Base-by-base conservation (phyloP, 768 basidiomycete species). In the Dentipellis fragilis region DNA sequence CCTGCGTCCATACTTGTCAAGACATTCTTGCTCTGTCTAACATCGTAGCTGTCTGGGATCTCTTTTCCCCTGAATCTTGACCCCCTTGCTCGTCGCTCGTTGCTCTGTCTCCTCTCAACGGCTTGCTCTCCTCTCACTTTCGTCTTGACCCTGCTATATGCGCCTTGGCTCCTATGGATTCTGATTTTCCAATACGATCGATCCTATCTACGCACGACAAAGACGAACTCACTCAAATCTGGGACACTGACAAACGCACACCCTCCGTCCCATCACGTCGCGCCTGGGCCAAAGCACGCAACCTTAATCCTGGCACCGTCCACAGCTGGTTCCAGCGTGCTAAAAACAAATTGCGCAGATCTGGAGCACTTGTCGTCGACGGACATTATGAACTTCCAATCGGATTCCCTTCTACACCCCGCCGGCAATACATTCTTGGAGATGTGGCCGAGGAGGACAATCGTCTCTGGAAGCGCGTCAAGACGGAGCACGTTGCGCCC, bases 241-340 rank as follows among this genome's bases (percentile, higher is more conserved):
- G 57, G 57, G 29, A 14, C 4, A 17, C 40, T 2, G 57, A 54
- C 49, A 54, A 50, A 17, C 57, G 57, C 21, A 39, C 51, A 17
- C 57, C 57, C 17, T 46, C 47, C 35, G 14, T 45, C 12, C 11
- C 3, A 9, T 58, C 57, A 10, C 57, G 57, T n/a, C 57, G 54
- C 19, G 21, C 35, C 9, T 58, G 57, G 57, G 57, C 57, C 1
- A 22, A 38, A 6, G 36, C 39, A 10, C 53, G 57, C 12, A 49
- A 54, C 14, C 48, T 58, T 19, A 36, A 38, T 1, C 47, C 54
- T 4, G 11, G 39, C 17, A 22, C 49, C 10, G 57, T 58, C 10
- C 23, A 54, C 22, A 17, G 37, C 12, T 58, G 57, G 57, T 58
- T 58, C 40, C 45, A 16, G 14, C 49, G 54, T 29, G 40, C 39